Base-by-base conservation (phyloP, 768 basidiomycete species). In the Kwoniella pini region DNA sequence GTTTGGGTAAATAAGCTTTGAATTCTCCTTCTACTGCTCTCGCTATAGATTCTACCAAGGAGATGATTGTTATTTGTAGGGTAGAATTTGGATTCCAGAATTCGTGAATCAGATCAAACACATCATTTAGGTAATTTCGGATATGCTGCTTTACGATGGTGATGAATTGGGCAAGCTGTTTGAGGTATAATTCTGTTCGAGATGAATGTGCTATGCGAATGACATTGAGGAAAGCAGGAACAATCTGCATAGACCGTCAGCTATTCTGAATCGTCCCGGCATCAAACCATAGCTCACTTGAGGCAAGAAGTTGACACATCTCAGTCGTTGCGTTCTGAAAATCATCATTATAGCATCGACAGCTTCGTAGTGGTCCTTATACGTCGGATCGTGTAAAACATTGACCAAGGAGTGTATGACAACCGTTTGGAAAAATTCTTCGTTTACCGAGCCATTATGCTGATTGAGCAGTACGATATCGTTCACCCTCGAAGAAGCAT, bases 291-390 rank as follows among this genome's bases (percentile, higher is more conserved):
- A 43, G 50, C 77, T 51, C 74, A 92, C 91, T 82, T 96, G 93
- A 43, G 95, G 90, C 24, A 99, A 80, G 80, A 97, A 98, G 1
- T 90, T 85, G 19, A 95, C 93, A 77, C 92, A 96, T 82, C 94
- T 93, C 74, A 98, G 80, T 13, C 95, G 93, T 74, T 98, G 94
- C 0, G 93, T 96, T 79, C 94, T 93, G 84, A 98, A 99, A 62
- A 99, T 98, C 45, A 91, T 88, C 91, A 98, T 97, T 68, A 99
- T 89, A 1, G 93, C 93, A 76, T 98, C 93, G 57, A 98, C 93
- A 46, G 94, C 95, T 22, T 87, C 89, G 71, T 96, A 89, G 70
- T 97, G 93, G 57, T 82, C 86, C 70, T 84, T 88, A 61, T 96
- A 82, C 1, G 92, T 87, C 54, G 90, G 87, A 75, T 99, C 96